These are phyloP conservation scores for Pleurotus giganteus DNA, from an alignment of 768 basidiomycete species.

Conservation along the genomic window DNA sequence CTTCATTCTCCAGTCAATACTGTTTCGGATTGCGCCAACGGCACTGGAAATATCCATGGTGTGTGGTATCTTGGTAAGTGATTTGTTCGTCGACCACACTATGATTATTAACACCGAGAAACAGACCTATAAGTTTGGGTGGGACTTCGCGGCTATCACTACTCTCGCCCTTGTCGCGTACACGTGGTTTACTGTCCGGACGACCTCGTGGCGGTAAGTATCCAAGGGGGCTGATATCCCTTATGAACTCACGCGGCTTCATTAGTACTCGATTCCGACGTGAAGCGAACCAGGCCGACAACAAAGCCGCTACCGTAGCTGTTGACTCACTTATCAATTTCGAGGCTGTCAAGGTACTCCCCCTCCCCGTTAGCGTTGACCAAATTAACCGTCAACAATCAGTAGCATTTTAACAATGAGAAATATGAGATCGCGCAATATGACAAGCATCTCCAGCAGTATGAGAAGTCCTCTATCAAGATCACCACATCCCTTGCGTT, in stretches of 20 bases:
- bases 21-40: conserved; percentile 95
- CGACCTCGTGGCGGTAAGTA: conserved; percentile 90
- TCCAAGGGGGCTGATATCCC: not conserved
- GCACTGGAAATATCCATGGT: conserved; percentile 96
- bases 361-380: not conserved
- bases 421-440: conserved; percentile 88
- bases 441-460: conserved; percentile 81
- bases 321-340: conserved; percentile 98
- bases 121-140: conserved; percentile 96
- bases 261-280: conserved; percentile 87
- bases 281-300: conserved; percentile 94
- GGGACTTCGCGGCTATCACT: conserved; percentile 94
- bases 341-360: conserved; percentile 91
- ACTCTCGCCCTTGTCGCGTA: conserved; percentile 82
- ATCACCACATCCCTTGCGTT: conserved; percentile 93
- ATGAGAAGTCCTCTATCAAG: conserved; percentile 91
- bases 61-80: conserved; percentile 88
- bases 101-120: not conserved
- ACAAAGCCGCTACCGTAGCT: conserved; percentile 89
- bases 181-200: conserved; percentile 95
- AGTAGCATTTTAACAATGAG: conserved; percentile 97
- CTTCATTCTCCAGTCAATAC: conserved; percentile 87
- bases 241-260: conserved; percentile 3
- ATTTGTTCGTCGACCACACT: not conserved
- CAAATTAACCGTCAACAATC: conserved; percentile 11